phyloP scores from a whole-genome alignment of 129 eudicot species.

The Scalesia atractyloides region DNA sequence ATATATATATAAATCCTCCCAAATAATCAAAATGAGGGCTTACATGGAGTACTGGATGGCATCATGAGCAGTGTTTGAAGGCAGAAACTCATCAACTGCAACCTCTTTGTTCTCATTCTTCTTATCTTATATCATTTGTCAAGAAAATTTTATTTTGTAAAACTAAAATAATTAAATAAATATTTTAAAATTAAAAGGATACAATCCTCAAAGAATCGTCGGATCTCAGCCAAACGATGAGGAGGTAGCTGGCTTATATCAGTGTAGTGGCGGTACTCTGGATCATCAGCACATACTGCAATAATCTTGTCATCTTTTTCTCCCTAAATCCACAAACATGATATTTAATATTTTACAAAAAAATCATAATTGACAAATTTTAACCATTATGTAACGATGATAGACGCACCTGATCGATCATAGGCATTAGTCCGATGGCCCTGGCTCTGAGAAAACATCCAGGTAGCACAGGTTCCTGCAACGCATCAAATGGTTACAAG shows the following conservation, averaged over 20 bases:
- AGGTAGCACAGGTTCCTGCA: constrained; percentile 76
- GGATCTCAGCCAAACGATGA: constrained; percentile 73
- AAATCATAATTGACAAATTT: not conserved
- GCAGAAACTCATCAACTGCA: constrained; percentile 68
- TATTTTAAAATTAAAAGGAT: constrained; percentile 31
- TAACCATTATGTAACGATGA: not conserved
- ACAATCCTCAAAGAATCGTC: constrained; percentile 83
- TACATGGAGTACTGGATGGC: constrained; percentile 71
- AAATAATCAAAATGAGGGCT: constrained; percentile 22
- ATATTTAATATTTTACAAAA: not conserved
- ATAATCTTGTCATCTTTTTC: constrained; percentile 79
- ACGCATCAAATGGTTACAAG: constrained; percentile 5
- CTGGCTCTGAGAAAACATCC: constrained; percentile 75
- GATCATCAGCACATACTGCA: constrained; percentile 81
- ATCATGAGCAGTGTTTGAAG: constrained; percentile 50
- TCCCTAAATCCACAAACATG: constrained; percentile 39
- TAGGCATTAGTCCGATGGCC: constrained; percentile 75
- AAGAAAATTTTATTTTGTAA: not conserved
- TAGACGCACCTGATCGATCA: constrained; percentile 75
- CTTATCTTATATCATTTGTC: constrained; percentile 54
- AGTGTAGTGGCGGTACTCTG: constrained; percentile 67
- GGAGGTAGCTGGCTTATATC: constrained; percentile 76
- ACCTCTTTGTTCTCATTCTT: constrained; percentile 88
- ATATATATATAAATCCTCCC: not conserved
- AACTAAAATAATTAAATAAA: too few species aligned